phyloP scores from a whole-genome alignment of 1,284 basidiomycete genomes.

The Naganishia sp. region DNA sequence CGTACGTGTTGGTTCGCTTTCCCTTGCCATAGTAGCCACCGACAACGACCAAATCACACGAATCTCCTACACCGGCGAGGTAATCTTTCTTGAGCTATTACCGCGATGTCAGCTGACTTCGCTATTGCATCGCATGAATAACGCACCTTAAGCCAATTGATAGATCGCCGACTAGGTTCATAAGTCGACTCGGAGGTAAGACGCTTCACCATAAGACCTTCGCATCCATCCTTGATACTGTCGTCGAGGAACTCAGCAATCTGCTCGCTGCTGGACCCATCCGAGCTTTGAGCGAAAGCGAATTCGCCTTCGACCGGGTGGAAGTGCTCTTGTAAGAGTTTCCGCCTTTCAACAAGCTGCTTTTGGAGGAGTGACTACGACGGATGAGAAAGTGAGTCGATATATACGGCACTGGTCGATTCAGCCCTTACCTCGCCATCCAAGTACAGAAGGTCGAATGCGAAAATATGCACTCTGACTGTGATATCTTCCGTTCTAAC shows the following conservation, averaged over 20 bases:
- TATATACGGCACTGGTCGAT: background rate
- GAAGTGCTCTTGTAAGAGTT: conserved; percentile 78
- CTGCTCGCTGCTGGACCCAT: conserved; percentile 86
- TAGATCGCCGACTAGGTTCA: conserved; percentile 88
- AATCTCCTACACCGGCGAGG: conserved; percentile 94
- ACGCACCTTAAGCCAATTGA: conserved; percentile 95
- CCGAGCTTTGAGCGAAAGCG: conserved; percentile 85
- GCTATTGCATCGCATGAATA: background rate
- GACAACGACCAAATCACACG: conserved; percentile 93
- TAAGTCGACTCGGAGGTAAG: conserved; percentile 88
- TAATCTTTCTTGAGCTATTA: conserved; percentile 93
- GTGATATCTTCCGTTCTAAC: conserved; percentile 66
- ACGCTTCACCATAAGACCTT: conserved; percentile 99
- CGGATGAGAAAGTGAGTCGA: background rate
- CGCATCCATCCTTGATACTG: conserved; percentile 96
- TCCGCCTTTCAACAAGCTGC: conserved; percentile 64
- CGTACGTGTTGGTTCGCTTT: conserved; percentile 94
- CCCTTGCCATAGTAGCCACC: conserved; percentile 97
- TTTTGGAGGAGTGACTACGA: conserved; percentile 50
- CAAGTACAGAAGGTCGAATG: conserved; percentile 61
- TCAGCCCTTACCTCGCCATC: conserved; percentile 57
- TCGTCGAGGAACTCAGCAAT: conserved; percentile 94
- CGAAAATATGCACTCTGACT: conserved; percentile 60
- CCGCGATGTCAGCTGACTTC: background rate
- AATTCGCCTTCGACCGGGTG: conserved; percentile 84